Evolutionary conservation across 1,139 yeast species (phyloP), one percentile per base, ranked within the genome.

Genomic region (Debaryomyces coudertii): DNA sequence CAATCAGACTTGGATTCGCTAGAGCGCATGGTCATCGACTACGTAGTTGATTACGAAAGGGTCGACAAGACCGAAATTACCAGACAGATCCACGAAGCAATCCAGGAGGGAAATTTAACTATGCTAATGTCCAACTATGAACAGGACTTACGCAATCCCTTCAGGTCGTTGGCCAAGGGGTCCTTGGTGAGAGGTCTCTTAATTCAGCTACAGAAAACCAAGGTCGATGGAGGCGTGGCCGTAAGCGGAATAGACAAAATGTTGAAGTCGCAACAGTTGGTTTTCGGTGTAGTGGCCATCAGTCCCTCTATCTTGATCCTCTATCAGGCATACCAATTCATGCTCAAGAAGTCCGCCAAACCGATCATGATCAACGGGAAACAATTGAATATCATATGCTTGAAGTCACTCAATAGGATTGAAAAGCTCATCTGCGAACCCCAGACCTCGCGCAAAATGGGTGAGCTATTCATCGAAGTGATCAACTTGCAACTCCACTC

Each of bases 181-280:
- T 80, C 84, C 44, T 75, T 93, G 52, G 68, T 90, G 7, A 77
- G 96, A 43, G 83, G 93, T 9, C 66, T 93, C 40, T 68, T 93
- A 56, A 92, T 93, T 49, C 98, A 93, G 65, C 73, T 93, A 7
- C 99, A 93, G 63, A 93, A 93, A 66, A 87, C 96, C 11, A 93
- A 93, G 67, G 97, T 93, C 11, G 99, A 93, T 62, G 96, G 96
- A 3, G 93, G 89, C 28, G 73, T 90, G 7, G 98, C 97, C 0
- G 80, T 93, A 51, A 83, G 79, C 55, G 98, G 98, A 7, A 92
- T 93, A 52, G 98, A 93, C 66, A 86, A 88, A 62, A 71, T 93
- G 53, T 76, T 93, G 45, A 87, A 90, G 63, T 86, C 95, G 38
- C 99, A 93, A 68, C 96, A 93, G 62, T 77, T 93, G 44, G 95